Evolutionary conservation across 768 basidiomycete species (phyloP), one percentile per base, ranked within the genome.

Genomic region (Phanerodontia chrysosporium): DNA sequence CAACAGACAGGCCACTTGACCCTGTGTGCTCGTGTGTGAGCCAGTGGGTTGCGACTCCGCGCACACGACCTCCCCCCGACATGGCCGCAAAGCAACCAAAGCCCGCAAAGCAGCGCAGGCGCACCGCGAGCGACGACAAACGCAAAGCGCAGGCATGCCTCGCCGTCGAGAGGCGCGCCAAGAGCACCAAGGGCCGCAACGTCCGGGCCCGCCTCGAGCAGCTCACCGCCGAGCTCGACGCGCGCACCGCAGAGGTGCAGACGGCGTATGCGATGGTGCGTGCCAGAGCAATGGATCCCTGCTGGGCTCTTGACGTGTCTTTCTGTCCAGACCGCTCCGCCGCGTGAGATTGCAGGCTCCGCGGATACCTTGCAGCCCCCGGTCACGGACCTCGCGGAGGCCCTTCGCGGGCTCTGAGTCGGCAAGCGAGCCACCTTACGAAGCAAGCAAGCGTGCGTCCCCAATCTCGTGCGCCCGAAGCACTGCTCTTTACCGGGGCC

Each of bases 341-440:
- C 46, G 18, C 29, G 21, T 29, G 21, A 22, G 35, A 18, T 25
- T 18, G 10, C 44, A 25, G 21, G 8, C 18, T 18, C 57, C 22
- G 42, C n/a, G 25, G 27, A 27, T 13, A 39, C 42, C 10, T n/a
- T n/a, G n/a, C 36, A 58, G 2, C 16, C 45, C 29, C 42, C 36
- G 32, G 18, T 39, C 21, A 42, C 56, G 24, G 60, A 58, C 45
- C 57, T 61, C 28, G 51, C 60, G n/a, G 60, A 61, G 18, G 60
- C 56, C 28, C 28, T 61, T 51, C 60, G 60, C 28, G 60, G 60
- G 10, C 45, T 61, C 46, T 61, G 45, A 58, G 35, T 8, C 6
- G n/a, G n/a, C n/a, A n/a, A n/a, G n/a, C 24, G 12, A 48, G 44
- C 44, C 13, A 13, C 32, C 32, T 35, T 35, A 35, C 32, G 14